Evolutionary conservation across 1,284 basidiomycete species (phyloP).

Genomic region (Leccinum subrobustum): DNA sequence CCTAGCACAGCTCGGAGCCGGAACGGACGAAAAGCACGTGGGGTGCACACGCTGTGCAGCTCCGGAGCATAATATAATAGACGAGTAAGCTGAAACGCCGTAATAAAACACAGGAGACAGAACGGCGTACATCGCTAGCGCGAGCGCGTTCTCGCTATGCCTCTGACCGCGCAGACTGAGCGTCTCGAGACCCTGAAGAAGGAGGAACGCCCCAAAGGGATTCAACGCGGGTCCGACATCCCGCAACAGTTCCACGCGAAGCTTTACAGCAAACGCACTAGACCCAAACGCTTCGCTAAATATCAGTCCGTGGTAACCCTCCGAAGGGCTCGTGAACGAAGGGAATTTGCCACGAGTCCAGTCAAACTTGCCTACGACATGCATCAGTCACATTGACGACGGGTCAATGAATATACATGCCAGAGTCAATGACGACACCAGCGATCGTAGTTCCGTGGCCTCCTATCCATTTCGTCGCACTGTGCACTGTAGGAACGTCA

Average conservation of each 20-base stretch:
- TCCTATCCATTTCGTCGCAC: constrained; percentile 91
- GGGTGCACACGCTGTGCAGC: too few relatives aligned
- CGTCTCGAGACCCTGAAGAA: constrained; percentile 88
- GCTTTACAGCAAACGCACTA: constrained; percentile 71
- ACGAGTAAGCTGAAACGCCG: neutral
- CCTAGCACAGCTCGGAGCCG: too few relatives aligned
- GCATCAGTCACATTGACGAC: constrained; percentile 12
- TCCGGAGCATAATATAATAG: too few relatives aligned
- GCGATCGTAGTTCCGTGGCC: constrained; percentile 89
- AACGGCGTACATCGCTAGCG: constrained; percentile 57
- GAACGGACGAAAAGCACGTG: too few relatives aligned
- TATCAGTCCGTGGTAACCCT: constrained; percentile 81
- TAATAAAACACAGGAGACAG: neutral
- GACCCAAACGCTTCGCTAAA: constrained; percentile 77
- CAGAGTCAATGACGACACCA: constrained; percentile 80
- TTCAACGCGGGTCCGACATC: constrained; percentile 78
- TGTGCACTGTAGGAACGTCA: constrained; percentile 54
- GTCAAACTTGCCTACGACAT: constrained; percentile 81
- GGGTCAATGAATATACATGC: constrained; percentile 66
- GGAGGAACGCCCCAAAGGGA: constrained; percentile 81
- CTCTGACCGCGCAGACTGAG: constrained; percentile 77
- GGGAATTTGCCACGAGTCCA: constrained; percentile 81
- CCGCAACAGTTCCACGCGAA: constrained; percentile 73
- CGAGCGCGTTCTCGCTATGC: constrained; percentile 75
- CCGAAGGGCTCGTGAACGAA: constrained; percentile 77